phyloP scores from a whole-genome alignment of 2,329 filamentous ascomycete species.

The Xylariaceae sp. region DNA sequence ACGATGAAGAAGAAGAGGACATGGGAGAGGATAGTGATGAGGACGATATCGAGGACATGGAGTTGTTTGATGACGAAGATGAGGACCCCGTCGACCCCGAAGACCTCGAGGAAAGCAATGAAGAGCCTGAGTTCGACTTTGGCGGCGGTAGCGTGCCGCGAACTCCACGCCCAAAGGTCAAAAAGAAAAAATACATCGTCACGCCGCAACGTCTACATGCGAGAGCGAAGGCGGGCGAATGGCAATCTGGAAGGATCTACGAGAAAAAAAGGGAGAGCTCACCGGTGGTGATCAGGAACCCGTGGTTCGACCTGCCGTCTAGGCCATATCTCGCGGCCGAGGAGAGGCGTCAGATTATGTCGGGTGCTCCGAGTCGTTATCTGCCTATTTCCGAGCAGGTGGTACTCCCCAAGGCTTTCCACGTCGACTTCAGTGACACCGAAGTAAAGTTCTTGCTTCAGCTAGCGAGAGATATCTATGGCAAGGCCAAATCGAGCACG shows the following conservation, averaged over 20 bases:
- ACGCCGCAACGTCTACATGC: slow-evolving; percentile 16
- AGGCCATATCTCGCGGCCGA: slow-evolving; percentile 18
- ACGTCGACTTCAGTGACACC: slow-evolving; percentile 21
- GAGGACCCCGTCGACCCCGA: neutral
- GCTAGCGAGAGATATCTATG: slow-evolving; percentile 17
- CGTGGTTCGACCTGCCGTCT: slow-evolving; percentile 13
- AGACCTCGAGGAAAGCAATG: neutral
- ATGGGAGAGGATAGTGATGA: neutral
- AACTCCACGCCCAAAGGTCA: too few species aligned
- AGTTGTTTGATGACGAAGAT: neutral
- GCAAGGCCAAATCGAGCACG: slow-evolving; percentile 6
- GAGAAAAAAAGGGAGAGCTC: slow-evolving; percentile 9
- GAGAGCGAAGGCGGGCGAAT: slow-evolving; percentile 18
- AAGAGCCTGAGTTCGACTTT: too few species aligned
- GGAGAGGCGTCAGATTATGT: slow-evolving; percentile 12
- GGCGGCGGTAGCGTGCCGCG: too few species aligned
- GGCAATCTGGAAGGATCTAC: slow-evolving; percentile 20
- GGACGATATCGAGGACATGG: too few species aligned
- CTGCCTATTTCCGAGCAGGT: slow-evolving; percentile 6
- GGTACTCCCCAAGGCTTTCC: slow-evolving; percentile 13
- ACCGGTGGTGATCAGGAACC: slow-evolving; percentile 6
- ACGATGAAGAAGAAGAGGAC: neutral
- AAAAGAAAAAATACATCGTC: slow-evolving; percentile 6
- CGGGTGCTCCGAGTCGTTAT: slow-evolving; percentile 7
- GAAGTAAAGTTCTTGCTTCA: slow-evolving; percentile 19